Percentiles rank a stretch among this genome's conserved stretches.
Conservation (phyloP, 176 grass and related monocot genomes). For the Pharus latifolius region DNA sequence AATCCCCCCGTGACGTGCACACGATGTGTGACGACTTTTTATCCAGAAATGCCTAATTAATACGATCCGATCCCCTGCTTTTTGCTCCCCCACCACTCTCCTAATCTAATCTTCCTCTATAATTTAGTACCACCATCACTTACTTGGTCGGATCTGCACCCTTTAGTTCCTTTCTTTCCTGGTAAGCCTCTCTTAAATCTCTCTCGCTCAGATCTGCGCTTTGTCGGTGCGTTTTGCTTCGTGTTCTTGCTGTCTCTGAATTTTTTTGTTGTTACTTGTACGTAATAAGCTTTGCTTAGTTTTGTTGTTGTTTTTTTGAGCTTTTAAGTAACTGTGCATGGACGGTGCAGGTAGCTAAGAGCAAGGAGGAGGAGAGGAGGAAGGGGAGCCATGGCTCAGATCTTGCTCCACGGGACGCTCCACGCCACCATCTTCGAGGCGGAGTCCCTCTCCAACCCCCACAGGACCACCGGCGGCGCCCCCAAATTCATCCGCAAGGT, state of each 20-base stretch:
- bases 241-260: background rate
- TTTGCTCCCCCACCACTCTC: too few species aligned
- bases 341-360: too few species aligned
- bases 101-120: background rate
- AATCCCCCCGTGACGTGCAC: background rate
- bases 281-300: too few species aligned
- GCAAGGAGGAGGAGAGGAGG: background rate
- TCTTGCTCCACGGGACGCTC: constrained; percentile 76
- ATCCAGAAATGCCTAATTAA: too few species aligned
- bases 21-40: too few species aligned
- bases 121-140: background rate
- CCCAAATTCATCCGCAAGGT: constrained; percentile 58
- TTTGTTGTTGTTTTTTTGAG: too few species aligned
- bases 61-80: too few species aligned
- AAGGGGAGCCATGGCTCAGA: constrained; percentile 42
- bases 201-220: background rate
- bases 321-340: too few species aligned
- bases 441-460: constrained; percentile 19
- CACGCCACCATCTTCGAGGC: constrained; percentile 64
- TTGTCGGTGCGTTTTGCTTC: background rate
- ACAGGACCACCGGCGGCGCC: constrained; percentile 12
- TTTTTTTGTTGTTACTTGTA: background rate
- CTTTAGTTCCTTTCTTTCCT: background rate
- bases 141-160: constrained; percentile 9
- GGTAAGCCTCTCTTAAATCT: background rate